Base-by-base conservation (phyloP, 2,329 filamentous ascomycete genomes). In the Corniculantispora saksenae region DNA sequence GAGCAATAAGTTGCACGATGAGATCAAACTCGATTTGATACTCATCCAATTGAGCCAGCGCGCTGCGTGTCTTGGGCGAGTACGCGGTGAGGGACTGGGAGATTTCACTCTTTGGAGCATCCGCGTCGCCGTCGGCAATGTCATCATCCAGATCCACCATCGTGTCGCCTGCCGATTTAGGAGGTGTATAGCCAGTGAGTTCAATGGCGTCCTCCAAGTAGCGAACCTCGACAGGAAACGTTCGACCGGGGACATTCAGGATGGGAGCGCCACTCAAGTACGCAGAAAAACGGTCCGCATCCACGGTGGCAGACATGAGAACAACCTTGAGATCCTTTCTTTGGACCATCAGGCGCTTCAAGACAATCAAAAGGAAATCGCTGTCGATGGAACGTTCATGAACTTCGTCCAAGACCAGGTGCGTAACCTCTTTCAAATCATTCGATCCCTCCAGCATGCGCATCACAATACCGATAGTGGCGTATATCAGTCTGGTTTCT, bases 321-420 rank as follows among this genome's bases (percentile, higher is more conserved):
- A 99, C 85, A 23, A 99, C 91, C 77, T 97, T 98, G 60, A 99
- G 82, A 68, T 97, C 91, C 67, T 89, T 90, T 62, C 94, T 86
- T 69, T 86, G 86, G 35, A 85, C 76, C 79, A 97, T 85, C 4
- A 99, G 82, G 67, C 94, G 91, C 73, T 92, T 92, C 59, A 99
- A 84, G 1, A 98, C 91, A 70, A 99, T 95, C 19, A 99, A 84
- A 40, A 99, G 82, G 75, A 99, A 97, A 75, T 99, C 95, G 64
- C 94, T 97, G 74, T 99, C 95, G 70, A 99, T 98, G 15, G 93
- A 92, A 67, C 94, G 89, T 76, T 99, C 95, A 74, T 99, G 95
- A 2, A 98, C 94, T 78, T 99, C 95, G 73, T 99, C 95, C n/a
- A 99, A 88, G 54, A 99, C 89, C 66, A 99, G 81, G 79, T 98